phyloP scores from a whole-genome alignment of 75 land plant genomes.

The Adiantum capillusveneris region DNA sequence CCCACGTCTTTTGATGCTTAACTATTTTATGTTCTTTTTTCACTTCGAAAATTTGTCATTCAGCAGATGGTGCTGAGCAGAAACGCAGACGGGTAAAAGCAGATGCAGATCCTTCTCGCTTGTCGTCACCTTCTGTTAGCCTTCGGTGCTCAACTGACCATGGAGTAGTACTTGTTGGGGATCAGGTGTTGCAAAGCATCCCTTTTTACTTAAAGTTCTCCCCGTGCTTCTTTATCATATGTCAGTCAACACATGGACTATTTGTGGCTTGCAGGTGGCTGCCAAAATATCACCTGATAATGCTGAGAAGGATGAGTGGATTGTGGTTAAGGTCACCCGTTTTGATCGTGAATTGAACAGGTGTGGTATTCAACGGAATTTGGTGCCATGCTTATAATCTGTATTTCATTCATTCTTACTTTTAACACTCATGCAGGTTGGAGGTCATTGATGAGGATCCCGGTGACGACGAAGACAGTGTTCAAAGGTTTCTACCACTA shows the following conservation, averaged over 20 bases:
- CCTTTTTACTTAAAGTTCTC: background rate
- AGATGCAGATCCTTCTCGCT: conserved; percentile 65
- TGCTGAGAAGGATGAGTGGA: conserved; percentile 90
- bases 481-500: conserved; percentile 57
- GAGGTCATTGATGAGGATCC: conserved; percentile 99
- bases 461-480: conserved; percentile 92
- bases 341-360: conserved; percentile 74
- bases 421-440: conserved; percentile 35
- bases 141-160: conserved; percentile 46
- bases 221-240: background rate
- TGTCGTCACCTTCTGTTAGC: conserved; percentile 37
- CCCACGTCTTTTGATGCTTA: too few relatives aligned
- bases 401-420: background rate
- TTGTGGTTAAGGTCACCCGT: conserved; percentile 83
- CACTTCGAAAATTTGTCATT: background rate
- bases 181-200: conserved; percentile 46
- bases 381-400: background rate
- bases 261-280: conserved; percentile 64
- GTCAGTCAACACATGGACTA: too few relatives aligned
- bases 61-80: conserved; percentile 59
- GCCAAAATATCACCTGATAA: conserved; percentile 77
- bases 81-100: conserved; percentile 72
- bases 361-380: conserved; percentile 35
- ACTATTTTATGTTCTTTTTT: background rate
- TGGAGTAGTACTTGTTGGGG: conserved; percentile 50